Evolutionary conservation across 2,329 filamentous ascomycete species (phyloP), one percentile per base, ranked within the genome.

Genomic region (Beauveria sp.): DNA sequence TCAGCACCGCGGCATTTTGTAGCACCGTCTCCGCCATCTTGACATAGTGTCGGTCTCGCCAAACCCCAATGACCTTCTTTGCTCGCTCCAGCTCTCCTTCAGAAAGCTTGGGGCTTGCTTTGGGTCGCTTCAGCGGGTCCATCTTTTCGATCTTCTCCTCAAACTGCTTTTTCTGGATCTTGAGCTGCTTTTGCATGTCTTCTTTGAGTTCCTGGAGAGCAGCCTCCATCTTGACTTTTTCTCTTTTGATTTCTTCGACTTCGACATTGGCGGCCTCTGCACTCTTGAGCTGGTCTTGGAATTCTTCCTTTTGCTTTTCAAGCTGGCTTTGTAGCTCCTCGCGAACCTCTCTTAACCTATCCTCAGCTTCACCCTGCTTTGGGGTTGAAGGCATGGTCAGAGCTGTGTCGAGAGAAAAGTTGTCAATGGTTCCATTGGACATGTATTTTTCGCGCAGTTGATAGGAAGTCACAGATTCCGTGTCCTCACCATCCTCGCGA

Each of bases 321-420:
- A 96, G 77, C 72, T 93, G 89, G 12, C 78, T 81, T 73, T 96
- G 91, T 86, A 96, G 88, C 66, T 90, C 90, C 66, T 96, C 90
- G 61, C 88, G 86, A 24, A 89, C 84, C 61, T 90, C 84, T 64
- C 85, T 87, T 65, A 96, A 77, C 64, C 83, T 84, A 28, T 93
- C 88, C 53, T 93, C 91, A 0, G 87, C 84, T 61, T 93, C 91
- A 26, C 83, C 84, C 64, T 89, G 87, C 64, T 86, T 90, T 2
- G 95, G 95, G 0, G 93, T 98, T 0, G 92, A 96, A 2, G 95
- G 95, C 82, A 97, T 92, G 0, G 95, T 99, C 56, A 99, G 80
- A 14, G 88, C 89, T 1, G 95, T 99, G 72, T 99, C 95, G 18
- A 99, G 80, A 2, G 93, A 98, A 69, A 97, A 95, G 71, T 96